phyloP scores from a whole-genome alignment of 129 eudicot species.

The Tanacetum coccineum region DNA sequence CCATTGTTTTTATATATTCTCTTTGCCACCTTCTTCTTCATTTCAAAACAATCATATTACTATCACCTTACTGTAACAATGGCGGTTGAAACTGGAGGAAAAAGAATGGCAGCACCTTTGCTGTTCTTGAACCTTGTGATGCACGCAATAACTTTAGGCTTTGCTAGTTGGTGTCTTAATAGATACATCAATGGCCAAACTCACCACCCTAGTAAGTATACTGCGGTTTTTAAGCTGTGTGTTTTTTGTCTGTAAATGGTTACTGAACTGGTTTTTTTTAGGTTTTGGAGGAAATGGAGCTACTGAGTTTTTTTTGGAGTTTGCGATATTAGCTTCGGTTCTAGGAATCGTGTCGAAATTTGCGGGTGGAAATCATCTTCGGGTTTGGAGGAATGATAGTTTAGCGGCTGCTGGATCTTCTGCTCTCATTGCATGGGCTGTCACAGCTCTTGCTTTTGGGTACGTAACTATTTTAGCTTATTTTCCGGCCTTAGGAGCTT shows the following conservation, averaged over 20 bases:
- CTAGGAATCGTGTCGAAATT: slow-evolving; percentile 68
- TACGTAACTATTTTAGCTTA: not conserved
- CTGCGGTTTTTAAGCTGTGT: no score
- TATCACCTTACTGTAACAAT: not conserved
- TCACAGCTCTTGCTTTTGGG: slow-evolving; percentile 87
- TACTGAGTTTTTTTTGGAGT: slow-evolving; percentile 53
- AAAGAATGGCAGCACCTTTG: slow-evolving; percentile 31
- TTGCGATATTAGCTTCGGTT: slow-evolving; percentile 65
- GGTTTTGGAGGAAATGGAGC: slow-evolving; percentile 91
- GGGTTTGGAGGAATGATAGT: slow-evolving; percentile 90
- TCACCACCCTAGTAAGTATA: slow-evolving; percentile 58
- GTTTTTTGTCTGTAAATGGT: no score
- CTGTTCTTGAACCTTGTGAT: slow-evolving; percentile 31
- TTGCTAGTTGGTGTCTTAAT: slow-evolving; percentile 60
- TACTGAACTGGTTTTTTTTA: not conserved
- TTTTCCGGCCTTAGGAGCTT: no score
- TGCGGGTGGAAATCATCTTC: slow-evolving; percentile 69
- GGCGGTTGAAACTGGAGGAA: slow-evolving; percentile 30
- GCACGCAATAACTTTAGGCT: slow-evolving; percentile 20
- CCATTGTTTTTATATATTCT: not conserved
- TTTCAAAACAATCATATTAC: not conserved
- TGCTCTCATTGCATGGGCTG: slow-evolving; percentile 81
- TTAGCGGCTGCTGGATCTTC: slow-evolving; percentile 84
- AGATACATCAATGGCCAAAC: slow-evolving; percentile 63
- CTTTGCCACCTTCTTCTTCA: not conserved